phyloP scores from a whole-genome alignment of 495 filamentous ascomycete genomes.

The Aspergillus ostianus region DNA sequence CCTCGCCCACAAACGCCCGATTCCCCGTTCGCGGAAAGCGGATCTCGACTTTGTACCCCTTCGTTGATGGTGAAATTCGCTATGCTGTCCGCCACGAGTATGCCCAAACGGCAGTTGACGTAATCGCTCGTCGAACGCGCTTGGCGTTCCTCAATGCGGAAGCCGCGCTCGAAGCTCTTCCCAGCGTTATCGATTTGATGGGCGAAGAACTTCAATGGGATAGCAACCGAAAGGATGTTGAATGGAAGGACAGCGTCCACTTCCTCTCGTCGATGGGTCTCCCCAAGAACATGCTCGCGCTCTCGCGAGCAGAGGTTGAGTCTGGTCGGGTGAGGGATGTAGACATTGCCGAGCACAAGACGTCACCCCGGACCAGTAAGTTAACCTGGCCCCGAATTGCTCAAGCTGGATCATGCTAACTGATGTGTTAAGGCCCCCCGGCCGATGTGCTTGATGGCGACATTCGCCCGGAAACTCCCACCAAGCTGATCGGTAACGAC shows the following conservation, averaged over 20 bases:
- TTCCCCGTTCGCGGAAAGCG: conserved; percentile 88
- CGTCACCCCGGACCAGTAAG: conserved; percentile 74
- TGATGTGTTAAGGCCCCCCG: conserved; percentile 47
- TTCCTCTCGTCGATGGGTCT: conserved; percentile 88
- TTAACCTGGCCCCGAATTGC: conserved; percentile 8
- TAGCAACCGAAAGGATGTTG: conserved; percentile 65
- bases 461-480: conserved; percentile 17
- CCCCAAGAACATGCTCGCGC: conserved; percentile 67
- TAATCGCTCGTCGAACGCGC: conserved; percentile 82
- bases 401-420: conserved; percentile 25
- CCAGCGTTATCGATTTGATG: conserved; percentile 91
- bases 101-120: conserved; percentile 89
- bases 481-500: conserved; percentile 35
- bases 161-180: conserved; percentile 88
- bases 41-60: conserved; percentile 82
- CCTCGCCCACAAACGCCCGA: conserved; percentile 73
- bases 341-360: conserved; percentile 65
- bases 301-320: conserved; percentile 76
- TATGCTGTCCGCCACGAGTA: conserved; percentile 92
- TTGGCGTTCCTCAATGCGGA: conserved; percentile 95
- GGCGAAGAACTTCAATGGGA: conserved; percentile 83
- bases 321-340: conserved; percentile 68
- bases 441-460: conserved; percentile 56
- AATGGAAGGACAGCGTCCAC: conserved; percentile 79
- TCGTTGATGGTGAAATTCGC: conserved; percentile 92